Base-by-base conservation (phyloP, 1,139 yeast species). In the Yamadazyma mexicana region DNA sequence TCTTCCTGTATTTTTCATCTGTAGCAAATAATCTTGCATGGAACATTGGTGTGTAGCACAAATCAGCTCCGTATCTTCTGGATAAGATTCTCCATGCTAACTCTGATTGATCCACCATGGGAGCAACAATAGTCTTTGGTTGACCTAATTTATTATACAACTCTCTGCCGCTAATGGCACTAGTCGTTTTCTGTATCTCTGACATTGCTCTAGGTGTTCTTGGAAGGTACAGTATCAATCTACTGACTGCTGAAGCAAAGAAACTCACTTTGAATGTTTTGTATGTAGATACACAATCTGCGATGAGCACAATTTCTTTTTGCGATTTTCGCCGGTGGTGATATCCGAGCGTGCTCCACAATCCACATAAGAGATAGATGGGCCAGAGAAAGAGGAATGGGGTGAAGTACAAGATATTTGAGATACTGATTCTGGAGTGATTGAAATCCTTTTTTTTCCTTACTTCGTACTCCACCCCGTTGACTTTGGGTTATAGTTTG, bases 21-120 rank as follows among this genome's bases (percentile, higher is more conserved):
- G 87, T 86, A 18, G 95, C 94, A 65, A 94, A 94, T 30, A 89
- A 66, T 38, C 91, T 73, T 4, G 98, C 96, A 61, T 94, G 98
- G 50, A 85, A 78, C 99, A 94, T 94, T 2, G 99, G 98, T 0
- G 98, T 87, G 55, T 91, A 94, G 54, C 97, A 88, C 31, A 94
- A 67, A 4, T 91, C 87, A 0, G 98, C 98, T 1, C 98, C 99
- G 56, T 91, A 84, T 47, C 77, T 73, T 44, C 98, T 73, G 2
- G 96, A 87, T 15, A 94, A 65, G 14, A 88, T 76, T 51, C 99
- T 75, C 98, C 98, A 94, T 1, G 96, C 98, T 23, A 92, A 73
- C 55, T 94, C 98, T 2, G 92, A 82, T 51, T 89, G 98, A 61
- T 94, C 98, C 10, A 94, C 99, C 98, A 94, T 92, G 1, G 99